phyloP scores from a whole-genome alignment of 495 filamentous ascomycete genomes.

The Aspergillus heteromorphus region DNA sequence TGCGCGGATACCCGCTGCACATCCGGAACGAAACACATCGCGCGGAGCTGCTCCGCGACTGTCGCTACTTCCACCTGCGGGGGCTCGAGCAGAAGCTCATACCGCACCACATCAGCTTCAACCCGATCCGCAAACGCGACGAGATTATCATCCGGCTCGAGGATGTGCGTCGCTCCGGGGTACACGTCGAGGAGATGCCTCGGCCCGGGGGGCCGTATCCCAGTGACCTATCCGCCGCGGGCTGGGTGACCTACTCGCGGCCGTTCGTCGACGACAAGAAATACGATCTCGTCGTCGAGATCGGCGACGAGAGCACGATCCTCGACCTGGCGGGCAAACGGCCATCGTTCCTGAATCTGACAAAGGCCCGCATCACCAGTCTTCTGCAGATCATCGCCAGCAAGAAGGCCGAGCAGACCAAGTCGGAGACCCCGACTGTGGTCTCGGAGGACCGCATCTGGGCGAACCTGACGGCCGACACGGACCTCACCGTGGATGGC shows the following conservation, averaged over 20 bases:
- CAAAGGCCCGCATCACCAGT: conserved; percentile 61
- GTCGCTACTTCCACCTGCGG: conserved; percentile 87
- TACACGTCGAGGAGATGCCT: conserved; percentile 49
- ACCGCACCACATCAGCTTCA: conserved; percentile 70
- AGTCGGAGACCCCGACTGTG: conserved; percentile 38
- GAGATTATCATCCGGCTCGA: conserved; percentile 82
- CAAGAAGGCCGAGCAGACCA: conserved; percentile 68
- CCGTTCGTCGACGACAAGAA: conserved; percentile 73
- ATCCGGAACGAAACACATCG: conserved; percentile 78
- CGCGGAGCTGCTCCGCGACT: conserved; percentile 73
- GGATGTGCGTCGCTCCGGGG: conserved; percentile 79
- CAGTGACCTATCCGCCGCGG: background rate
- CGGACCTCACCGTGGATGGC: conserved; percentile 69
- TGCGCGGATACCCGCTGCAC: conserved; percentile 80
- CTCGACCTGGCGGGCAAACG: conserved; percentile 52
- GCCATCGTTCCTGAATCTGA: conserved; percentile 66
- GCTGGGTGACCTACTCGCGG: conserved; percentile 72
- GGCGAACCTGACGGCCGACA: conserved; percentile 60
- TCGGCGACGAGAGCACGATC: conserved; percentile 61
- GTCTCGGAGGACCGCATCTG: conserved; percentile 40
- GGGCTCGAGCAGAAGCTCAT: conserved; percentile 87
- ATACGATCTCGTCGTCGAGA: conserved; percentile 74
- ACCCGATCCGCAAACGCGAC: conserved; percentile 55
- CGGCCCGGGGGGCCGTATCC: background rate
- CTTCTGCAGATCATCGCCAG: conserved; percentile 76